Base-by-base conservation (phyloP, 345 rosid genomes). In the Passiflora organensis region DNA sequence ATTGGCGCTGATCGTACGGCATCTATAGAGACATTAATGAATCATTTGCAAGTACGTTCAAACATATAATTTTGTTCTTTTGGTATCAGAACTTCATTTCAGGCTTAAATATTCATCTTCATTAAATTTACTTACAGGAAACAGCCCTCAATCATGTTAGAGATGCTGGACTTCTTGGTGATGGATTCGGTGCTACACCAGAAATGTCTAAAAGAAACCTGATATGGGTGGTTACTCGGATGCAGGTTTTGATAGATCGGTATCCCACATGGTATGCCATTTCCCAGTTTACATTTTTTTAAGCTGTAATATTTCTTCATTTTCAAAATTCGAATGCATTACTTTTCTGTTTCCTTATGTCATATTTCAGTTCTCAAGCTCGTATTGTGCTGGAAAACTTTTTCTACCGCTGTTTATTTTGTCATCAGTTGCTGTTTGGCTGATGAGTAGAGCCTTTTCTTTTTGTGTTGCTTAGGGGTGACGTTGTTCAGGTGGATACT, bases 261-360 rank as follows among this genome's bases (percentile, higher is more conserved):
- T 94, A 94, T 75, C 99, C 97, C 39, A 83, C 91, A 51, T 87
- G 97, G 99, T 89, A 80, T n/a, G n/a, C n/a, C n/a, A n/a, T n/a
- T n/a, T n/a, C n/a, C n/a, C n/a, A n/a, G n/a, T 28, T 28, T 28
- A 28, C 8, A 8, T 8, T 28, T 28, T 28, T 51, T 13, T 20
- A 13, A 14, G 25, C 38, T 60, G 24, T 16, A 10, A 59, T 43
- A 12, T 15, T 18, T 24, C 28, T 23, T 39, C n/a, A 1, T 41
- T 6, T 8, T 41, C 41, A 37, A 12, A 41, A 15, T 9, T 41
- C 14, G 15, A 12, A 41, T 8, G 15, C 15, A 41, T 12, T 41
- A 5, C 43, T 15, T 1, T 8, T 13, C n/a, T 6, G 2, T 41
- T 11, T 41, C 15, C n/a, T 9, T 12, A 11, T 13, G 43, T 41